Percentiles rank a stretch among this genome's conserved stretches.
Evolutionary conservation across 371 early-diverging fungal species (phyloP).

Genomic region (Sporodiniella umbellata): DNA sequence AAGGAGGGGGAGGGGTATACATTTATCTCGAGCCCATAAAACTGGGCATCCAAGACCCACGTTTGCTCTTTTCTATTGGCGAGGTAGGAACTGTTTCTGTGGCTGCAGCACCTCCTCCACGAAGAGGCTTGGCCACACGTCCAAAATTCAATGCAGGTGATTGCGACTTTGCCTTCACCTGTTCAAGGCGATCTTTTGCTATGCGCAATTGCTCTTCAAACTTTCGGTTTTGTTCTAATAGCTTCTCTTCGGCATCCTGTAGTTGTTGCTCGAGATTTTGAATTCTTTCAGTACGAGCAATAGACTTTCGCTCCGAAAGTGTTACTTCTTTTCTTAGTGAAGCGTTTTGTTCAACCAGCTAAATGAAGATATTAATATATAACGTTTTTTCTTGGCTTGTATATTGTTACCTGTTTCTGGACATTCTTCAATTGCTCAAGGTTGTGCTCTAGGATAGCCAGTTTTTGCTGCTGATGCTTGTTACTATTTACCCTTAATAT

Average conservation of each 20-base stretch:
- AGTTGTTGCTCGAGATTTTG: slow-evolving; percentile 82
- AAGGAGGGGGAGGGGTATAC: neutral
- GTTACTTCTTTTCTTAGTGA: slow-evolving; percentile 90
- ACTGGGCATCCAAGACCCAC: slow-evolving; percentile 40
- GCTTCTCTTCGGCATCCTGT: slow-evolving; percentile 73
- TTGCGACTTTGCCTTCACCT: slow-evolving; percentile 57
- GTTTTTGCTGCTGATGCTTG: slow-evolving; percentile 88
- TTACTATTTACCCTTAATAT: slow-evolving; percentile 78
- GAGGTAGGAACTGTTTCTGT: slow-evolving; percentile 14
- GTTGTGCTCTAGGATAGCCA: slow-evolving; percentile 93
- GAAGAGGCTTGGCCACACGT: slow-evolving; percentile 88
- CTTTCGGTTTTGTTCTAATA: slow-evolving; percentile 80
- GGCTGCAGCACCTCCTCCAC: slow-evolving; percentile 73
- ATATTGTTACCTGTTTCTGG: slow-evolving; percentile 84
- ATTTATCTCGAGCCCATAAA: slow-evolving; percentile 36
- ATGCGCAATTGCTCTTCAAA: slow-evolving; percentile 76
- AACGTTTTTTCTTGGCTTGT: no score
- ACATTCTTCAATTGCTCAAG: slow-evolving; percentile 92
- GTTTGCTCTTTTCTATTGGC: slow-evolving; percentile 24
- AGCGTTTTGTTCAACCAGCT: slow-evolving; percentile 92
- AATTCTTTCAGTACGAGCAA: slow-evolving; percentile 91
- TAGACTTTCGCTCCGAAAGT: slow-evolving; percentile 87
- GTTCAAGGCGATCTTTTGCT: slow-evolving; percentile 72
- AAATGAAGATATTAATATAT: slow-evolving; percentile 4
- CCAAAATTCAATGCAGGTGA: slow-evolving; percentile 65